Percentiles rank a stretch among this genome's conserved stretches.
Evolutionary conservation across 352 stramenopile genomes (phyloP).

Genomic region (Phytophthora sp.): DNA sequence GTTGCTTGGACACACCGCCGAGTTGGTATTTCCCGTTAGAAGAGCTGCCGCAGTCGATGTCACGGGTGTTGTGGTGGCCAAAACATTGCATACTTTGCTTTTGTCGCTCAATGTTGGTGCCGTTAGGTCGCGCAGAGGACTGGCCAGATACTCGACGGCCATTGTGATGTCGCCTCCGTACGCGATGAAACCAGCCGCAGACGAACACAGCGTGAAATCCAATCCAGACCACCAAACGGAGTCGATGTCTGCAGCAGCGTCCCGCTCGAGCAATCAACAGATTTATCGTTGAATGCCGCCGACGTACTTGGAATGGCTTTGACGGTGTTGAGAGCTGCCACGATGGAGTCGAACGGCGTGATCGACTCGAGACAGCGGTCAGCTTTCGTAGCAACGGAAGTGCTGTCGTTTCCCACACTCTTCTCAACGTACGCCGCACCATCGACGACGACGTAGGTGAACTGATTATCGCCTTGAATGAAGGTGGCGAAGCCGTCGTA

Average conservation of each 20-base stretch:
- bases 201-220: neutral
- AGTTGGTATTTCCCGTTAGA: neutral
- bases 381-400: neutral
- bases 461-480: neutral
- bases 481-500: constrained; percentile 30
- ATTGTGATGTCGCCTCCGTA: neutral
- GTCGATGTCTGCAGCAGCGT: neutral
- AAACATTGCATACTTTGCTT: neutral
- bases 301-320: neutral
- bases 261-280: neutral
- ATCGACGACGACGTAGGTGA: neutral
- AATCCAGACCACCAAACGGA: neutral
- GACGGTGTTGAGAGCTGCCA: neutral
- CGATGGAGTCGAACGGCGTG: neutral
- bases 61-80: neutral
- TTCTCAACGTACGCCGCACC: constrained; percentile 11
- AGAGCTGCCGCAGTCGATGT: neutral
- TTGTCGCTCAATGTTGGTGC: neutral
- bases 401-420: neutral
- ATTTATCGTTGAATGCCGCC: neutral
- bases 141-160: neutral
- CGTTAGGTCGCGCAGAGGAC: neutral
- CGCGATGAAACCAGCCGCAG: neutral
- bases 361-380: neutral
- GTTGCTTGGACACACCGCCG: too few relatives aligned